Evolutionary conservation across 2,329 filamentous ascomycete genomes (phyloP).

Genomic region (Fusarium humuli): DNA sequence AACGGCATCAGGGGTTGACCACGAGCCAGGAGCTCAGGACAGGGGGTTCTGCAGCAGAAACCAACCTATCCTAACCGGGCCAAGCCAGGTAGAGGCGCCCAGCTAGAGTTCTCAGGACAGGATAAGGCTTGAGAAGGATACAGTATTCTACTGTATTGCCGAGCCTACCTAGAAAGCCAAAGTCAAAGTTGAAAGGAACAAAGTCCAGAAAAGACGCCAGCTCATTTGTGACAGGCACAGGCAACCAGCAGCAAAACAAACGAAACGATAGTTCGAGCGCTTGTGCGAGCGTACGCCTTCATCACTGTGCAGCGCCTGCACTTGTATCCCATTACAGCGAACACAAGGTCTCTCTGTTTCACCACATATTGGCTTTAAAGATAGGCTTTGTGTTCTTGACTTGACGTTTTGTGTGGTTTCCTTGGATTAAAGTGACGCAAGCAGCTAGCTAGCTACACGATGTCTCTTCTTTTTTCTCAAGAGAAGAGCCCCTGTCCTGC

Average conservation of each 20-base stretch:
- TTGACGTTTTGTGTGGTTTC: conserved; percentile 6
- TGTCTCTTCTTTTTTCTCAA: neutral
- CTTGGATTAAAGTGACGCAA: neutral
- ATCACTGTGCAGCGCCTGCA: neutral
- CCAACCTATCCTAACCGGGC: conserved; percentile 25
- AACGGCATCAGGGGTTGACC: conserved; percentile 24
- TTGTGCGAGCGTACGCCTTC: conserved; percentile 1
- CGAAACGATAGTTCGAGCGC: conserved; percentile 6
- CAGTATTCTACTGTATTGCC: neutral
- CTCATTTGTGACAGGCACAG: conserved; percentile 16
- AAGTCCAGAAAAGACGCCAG: conserved; percentile 5
- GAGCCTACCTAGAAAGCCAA: neutral
- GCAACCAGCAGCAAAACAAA: neutral
- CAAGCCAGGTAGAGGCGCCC: conserved; percentile 11
- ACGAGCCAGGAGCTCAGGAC: conserved; percentile 16
- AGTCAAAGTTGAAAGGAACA: neutral
- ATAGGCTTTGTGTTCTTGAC: conserved; percentile 18
- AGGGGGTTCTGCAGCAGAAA: conserved; percentile 24
- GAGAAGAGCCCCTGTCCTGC: conserved; percentile 20
- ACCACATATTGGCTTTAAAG: conserved; percentile 36
- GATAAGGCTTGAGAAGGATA: neutral
- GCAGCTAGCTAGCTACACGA: neutral
- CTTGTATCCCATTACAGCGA: neutral
- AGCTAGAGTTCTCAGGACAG: neutral
- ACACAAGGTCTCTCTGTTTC: conserved; percentile 23